Evolutionary conservation across 129 eudicot genomes (phyloP).

Genomic region (carrot (Daucus carota)): DH1_v3.0 NC_030387.2:14896001-14896500

Average conservation of each 20-base stretch:
- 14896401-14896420: neutral
- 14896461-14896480: neutral
- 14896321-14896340: neutral
- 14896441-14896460: neutral
- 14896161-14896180: conserved; percentile 52
- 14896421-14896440: neutral
- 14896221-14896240: conserved; percentile 8
- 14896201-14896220: conserved; percentile 12
- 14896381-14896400: too few species aligned
- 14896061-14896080: conserved; percentile 30
- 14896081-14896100: conserved; percentile 21
- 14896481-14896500: neutral
- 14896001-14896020: conserved; percentile 69
- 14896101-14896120: conserved; percentile 36
- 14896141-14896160: conserved; percentile 50
- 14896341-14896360: neutral
- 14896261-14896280: neutral
- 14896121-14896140: conserved; percentile 33
- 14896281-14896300: neutral
- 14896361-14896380: neutral
- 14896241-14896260: conserved; percentile 10
- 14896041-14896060: conserved; percentile 34
- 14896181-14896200: conserved; percentile 70
- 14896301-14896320: neutral
- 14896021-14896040: conserved; percentile 40